Evolutionary conservation across 805 yeast genomes (phyloP).

Genomic region (Groenewaldozyma tartarivorans): DNA sequence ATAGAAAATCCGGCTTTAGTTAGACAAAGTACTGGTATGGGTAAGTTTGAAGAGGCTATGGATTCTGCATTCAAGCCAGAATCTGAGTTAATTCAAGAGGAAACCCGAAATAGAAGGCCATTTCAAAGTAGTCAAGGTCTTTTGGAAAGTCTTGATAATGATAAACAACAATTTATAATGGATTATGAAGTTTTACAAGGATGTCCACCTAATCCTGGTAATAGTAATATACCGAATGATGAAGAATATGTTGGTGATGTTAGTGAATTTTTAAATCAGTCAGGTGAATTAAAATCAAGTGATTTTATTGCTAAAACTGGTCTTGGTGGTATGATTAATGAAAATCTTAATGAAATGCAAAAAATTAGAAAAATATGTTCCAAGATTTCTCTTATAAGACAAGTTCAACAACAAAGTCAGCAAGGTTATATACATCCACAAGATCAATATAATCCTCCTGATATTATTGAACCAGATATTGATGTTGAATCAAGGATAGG

Average conservation of each 20-base stretch:
- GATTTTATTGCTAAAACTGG: conserved; percentile 41
- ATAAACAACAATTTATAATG: conserved; percentile 32
- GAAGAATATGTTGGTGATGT: conserved; percentile 18
- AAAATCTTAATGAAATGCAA: conserved; percentile 72
- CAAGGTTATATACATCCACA: conserved; percentile 66
- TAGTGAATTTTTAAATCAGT: conserved; percentile 26
- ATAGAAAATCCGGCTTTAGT: conserved; percentile 60
- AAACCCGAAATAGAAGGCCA: conserved; percentile 4
- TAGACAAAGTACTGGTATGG: conserved; percentile 61
- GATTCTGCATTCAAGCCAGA: conserved; percentile 15
- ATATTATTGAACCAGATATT: conserved; percentile 58
- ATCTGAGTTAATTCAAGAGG: background rate
- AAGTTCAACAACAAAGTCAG: conserved; percentile 79
- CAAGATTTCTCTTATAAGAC: conserved; percentile 77
- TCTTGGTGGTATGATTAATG: conserved; percentile 46
- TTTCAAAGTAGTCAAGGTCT: conserved; percentile 14
- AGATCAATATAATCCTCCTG: conserved; percentile 55
- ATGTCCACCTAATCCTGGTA: conserved; percentile 53
- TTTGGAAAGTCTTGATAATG: conserved; percentile 22
- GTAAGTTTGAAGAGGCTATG: conserved; percentile 33
- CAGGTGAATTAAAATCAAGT: conserved; percentile 1
- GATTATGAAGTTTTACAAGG: conserved; percentile 84
- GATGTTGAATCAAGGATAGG: conserved; percentile 71
- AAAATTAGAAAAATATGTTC: conserved; percentile 81
- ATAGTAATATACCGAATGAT: conserved; percentile 34